Conservation (phyloP, 2,329 filamentous ascomycete species). For the Hypomyces rosellus region DNA sequence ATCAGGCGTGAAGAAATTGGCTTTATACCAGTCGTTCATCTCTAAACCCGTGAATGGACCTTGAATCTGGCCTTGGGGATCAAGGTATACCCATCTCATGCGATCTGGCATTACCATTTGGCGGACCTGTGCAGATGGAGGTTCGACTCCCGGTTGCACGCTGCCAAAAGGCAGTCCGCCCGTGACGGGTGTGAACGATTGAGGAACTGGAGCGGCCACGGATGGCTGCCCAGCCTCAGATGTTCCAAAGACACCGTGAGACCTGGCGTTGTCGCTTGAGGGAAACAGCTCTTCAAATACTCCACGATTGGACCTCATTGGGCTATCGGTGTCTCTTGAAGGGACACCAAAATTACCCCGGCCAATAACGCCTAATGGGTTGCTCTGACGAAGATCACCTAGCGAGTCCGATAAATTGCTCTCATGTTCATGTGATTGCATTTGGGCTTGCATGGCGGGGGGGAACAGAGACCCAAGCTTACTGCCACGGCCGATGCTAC, state of each 20-base stretch:
- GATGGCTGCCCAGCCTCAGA: slow-evolving; percentile 31
- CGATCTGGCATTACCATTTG: slow-evolving; percentile 99
- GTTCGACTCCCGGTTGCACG: slow-evolving; percentile 34
- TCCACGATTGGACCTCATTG: slow-evolving; percentile 48
- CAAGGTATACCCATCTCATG: slow-evolving; percentile 97
- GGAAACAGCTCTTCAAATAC: slow-evolving; percentile 51
- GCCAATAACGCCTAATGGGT: slow-evolving; percentile 62
- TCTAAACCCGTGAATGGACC: slow-evolving; percentile 94
- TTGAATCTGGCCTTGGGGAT: slow-evolving; percentile 86
- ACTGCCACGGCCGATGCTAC: slow-evolving; percentile 67
- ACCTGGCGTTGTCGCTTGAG: slow-evolving; percentile 27
- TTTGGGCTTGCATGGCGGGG: slow-evolving; percentile 81
- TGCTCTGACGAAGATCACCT: slow-evolving; percentile 54
- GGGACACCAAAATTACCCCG: slow-evolving; percentile 51
- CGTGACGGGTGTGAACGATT: slow-evolving; percentile 31
- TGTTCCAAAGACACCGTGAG: slow-evolving; percentile 31
- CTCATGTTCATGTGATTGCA: slow-evolving; percentile 67
- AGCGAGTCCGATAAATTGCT: slow-evolving; percentile 50
- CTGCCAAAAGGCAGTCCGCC: slow-evolving; percentile 31
- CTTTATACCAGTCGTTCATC: slow-evolving; percentile 99
- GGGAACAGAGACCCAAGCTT: slow-evolving; percentile 87
- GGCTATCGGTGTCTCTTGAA: slow-evolving; percentile 52
- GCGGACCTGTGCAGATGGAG: slow-evolving; percentile 63
- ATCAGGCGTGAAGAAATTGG: slow-evolving; percentile 93
- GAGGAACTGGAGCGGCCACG: slow-evolving; percentile 25